Base-by-base conservation (phyloP, 148 eudicot species). In the Vaccinium corymbosum region DNA sequence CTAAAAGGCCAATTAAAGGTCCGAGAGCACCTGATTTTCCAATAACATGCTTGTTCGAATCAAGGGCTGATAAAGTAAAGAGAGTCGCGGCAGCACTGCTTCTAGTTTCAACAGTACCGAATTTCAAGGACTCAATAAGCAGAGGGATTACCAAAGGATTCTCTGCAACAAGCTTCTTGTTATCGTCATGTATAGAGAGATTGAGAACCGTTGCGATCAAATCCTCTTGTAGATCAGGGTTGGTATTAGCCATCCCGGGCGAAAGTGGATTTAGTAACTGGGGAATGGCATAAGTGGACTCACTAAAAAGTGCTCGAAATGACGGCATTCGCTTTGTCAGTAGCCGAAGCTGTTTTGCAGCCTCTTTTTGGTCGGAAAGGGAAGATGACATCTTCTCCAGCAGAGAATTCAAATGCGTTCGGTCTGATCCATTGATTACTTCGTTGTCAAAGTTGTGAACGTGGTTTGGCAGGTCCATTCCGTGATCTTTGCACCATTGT, bases 351-450 rank as follows among this genome's bases (percentile, higher is more conserved):
- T 90, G 89, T 80, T 84, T 91, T 4, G 89, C 86, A 17, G 98
- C 95, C 32, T 92, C 93, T 84, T 90, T 94, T 70, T 94, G 98
- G 82, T 94, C 93, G 2, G 86, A 83, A 25, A 89, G 76, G 0
- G 93, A 80, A 42, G 91, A 90, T 1, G 97, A 92, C 92, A 95
- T 87, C 82, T 89, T 92, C 62, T 85, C 87, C 10, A 95, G 91
- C 35, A 94, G 85, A 8, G 88, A 86, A 5, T 68, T 77, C 79
- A 93, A 93, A 48, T 85, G 91, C 77, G 86, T 92, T 16, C 91
- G 81, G 10, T 95, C 98, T 19, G 91, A 86, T 55, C 90, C 89
- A 0, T 89, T 85, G 8, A 86, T 32, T n/a, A 78, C 93, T 2
- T 93, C 92, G 8, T 91, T 93, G 14, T 89, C 80, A 0, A 83